These are phyloP conservation scores for Penstemon eatonii DNA, from an alignment of 257 asterid species.

Conservation along the genomic window DNA sequence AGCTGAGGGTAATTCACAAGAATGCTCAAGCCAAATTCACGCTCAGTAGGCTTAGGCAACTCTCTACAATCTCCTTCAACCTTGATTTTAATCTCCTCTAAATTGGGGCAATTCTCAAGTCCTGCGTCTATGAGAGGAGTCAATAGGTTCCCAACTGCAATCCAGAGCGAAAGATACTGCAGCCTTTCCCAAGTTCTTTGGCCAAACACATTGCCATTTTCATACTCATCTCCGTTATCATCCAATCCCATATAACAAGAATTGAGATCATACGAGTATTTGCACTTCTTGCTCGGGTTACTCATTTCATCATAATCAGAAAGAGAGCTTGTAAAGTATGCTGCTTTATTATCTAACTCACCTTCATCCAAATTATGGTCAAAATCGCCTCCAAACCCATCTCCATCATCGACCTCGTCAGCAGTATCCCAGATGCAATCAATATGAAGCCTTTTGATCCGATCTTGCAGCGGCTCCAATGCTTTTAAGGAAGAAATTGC, in stretches of 20 bases:
- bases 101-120: conserved; percentile 69
- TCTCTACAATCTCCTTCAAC: conserved; percentile 91
- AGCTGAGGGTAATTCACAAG: conserved; percentile 56
- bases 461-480: conserved; percentile 71
- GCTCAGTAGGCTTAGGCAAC: conserved; percentile 46
- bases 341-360: conserved; percentile 4
- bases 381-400: conserved; percentile 36
- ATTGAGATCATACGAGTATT: conserved; percentile 48
- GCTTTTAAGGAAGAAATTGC: conserved; percentile 65
- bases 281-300: conserved; percentile 46
- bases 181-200: conserved; percentile 66
- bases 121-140: conserved; percentile 62
- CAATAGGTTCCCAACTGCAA: conserved; percentile 73
- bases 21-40: conserved; percentile 61
- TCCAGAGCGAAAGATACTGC: conserved; percentile 71
- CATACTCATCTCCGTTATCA: conserved; percentile 32
- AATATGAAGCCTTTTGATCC: conserved; percentile 72
- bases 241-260: conserved; percentile 32
- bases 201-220: conserved; percentile 30
- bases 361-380: conserved; percentile 45
- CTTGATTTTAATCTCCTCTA: conserved; percentile 80
- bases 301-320: conserved; percentile 30
- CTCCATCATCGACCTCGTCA: conserved; percentile 42
- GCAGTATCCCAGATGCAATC: conserved; percentile 73
- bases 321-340: conserved; percentile 23